phyloP scores from a whole-genome alignment of 1,139 yeast species.

The Tardiomyces digboiensis region DNA sequence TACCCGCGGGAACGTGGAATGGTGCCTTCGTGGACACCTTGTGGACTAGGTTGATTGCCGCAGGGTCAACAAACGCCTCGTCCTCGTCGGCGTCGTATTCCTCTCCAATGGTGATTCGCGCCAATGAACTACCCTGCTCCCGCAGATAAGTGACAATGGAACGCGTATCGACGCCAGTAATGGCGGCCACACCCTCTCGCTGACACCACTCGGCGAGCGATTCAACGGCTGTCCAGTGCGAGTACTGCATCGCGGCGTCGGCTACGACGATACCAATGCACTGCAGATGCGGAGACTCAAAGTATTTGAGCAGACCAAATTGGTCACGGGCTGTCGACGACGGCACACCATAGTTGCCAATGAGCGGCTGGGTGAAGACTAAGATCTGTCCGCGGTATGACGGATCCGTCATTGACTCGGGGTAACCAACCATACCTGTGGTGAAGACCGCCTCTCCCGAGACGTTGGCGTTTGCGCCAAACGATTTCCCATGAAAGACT shows the following conservation, averaged over 20 bases:
- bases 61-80: slow-evolving; percentile 93
- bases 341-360: slow-evolving; percentile 99
- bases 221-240: slow-evolving; percentile 88
- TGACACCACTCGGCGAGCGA: slow-evolving; percentile 93
- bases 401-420: slow-evolving; percentile 97
- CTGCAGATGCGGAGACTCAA: slow-evolving; percentile 90
- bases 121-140: slow-evolving; percentile 86
- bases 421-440: slow-evolving; percentile 99
- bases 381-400: slow-evolving; percentile 97
- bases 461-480: slow-evolving; percentile 82
- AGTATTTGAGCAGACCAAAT: slow-evolving; percentile 80
- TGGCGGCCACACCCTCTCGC: slow-evolving; percentile 88
- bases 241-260: slow-evolving; percentile 92
- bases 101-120: slow-evolving; percentile 65
- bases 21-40: slow-evolving; percentile 78
- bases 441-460: slow-evolving; percentile 99
- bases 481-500: slow-evolving; percentile 91
- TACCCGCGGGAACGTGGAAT: slow-evolving; percentile 54
- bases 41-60: slow-evolving; percentile 83
- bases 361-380: slow-evolving; percentile 93
- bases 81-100: slow-evolving; percentile 46
- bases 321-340: slow-evolving; percentile 73
- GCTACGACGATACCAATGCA: slow-evolving; percentile 97
- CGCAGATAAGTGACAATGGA: slow-evolving; percentile 88
- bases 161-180: slow-evolving; percentile 97